Base-by-base conservation (phyloP, 2,329 filamentous ascomycete genomes). In the Dactylellina parvicollis region DNA sequence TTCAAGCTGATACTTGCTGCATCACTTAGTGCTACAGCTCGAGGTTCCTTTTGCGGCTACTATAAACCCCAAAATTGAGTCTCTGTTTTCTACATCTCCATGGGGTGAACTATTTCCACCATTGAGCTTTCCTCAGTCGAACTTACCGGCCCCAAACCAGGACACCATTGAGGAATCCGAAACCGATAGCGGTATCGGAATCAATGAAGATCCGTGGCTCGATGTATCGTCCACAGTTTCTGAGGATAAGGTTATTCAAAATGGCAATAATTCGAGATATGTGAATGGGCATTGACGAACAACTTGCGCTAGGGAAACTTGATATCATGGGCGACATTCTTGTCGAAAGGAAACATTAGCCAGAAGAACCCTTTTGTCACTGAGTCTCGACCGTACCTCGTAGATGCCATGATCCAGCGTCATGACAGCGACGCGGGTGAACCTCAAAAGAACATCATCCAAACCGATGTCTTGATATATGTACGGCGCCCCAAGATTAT, bases 261-360 rank as follows among this genome's bases (percentile, higher is more conserved):
- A 1, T 32, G 3, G 20, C 30, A 12, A 28, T 7, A 34, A 44
- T 18, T 20, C 30, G 18, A 28, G 42, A 34, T 7, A 16, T 28
- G 20, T 28, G 26, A 24, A 60, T 24, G 24, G 59, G 22, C 30
- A 40, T 20, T 28, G 24, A 42, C 40, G 7, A 38, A 49, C 28
- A 22, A 16, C 30, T 22, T 8, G 12, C n/a, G 28, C 5, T 44
- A 75, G 55, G 50, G 83, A 4, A 79, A 81, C 38, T 87, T 88
- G 77, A 85, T 85, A 72, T 89, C 88, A 0, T 95, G 91, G 91
- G 88, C 92, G 75, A 81, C 80, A 1, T 93, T 93, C 76, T 81
- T 84, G 1, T 79, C 80, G 9, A 76, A 80, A 0, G 79, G 82
- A n/a, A 78, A 82, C 3, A 78, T 82, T 3, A 80, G 82, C 8